phyloP scores from a whole-genome alignment of 257 asterid species.

The Lantana camara region DNA sequence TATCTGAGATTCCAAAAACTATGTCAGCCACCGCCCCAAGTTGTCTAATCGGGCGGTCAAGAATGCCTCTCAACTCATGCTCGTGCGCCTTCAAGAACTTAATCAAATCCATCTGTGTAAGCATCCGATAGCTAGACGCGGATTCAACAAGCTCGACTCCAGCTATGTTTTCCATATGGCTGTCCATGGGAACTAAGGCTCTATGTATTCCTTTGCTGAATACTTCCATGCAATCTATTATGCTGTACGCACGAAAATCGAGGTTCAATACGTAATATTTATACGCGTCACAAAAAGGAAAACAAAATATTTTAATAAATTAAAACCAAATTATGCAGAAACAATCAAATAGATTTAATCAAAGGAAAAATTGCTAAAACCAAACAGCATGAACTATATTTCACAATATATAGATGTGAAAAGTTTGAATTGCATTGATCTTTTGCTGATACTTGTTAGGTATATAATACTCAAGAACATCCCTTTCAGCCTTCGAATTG shows the following conservation, averaged over 20 bases:
- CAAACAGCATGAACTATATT: too few species aligned
- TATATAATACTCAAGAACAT: too few species aligned
- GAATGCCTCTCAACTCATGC: conserved; percentile 47
- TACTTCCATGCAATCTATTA: conserved; percentile 90
- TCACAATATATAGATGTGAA: too few species aligned
- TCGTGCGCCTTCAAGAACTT: conserved; percentile 56
- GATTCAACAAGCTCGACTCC: conserved; percentile 85
- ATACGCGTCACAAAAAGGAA: too few species aligned
- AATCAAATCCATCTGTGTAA: conserved; percentile 81
- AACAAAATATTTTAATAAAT: too few species aligned
- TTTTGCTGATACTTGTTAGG: too few species aligned
- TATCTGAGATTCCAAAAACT: conserved; percentile 57
- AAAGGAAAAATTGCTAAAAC: too few species aligned
- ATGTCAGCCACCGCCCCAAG: conserved; percentile 51
- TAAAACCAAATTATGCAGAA: too few species aligned
- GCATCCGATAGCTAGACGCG: conserved; percentile 79
- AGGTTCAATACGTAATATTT: too few species aligned
- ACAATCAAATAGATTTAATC: too few species aligned
- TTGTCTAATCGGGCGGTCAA: conserved; percentile 39
- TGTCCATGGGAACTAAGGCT: conserved; percentile 75
- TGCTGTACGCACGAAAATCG: conserved; percentile 30
- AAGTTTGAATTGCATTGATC: too few species aligned
- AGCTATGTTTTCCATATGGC: conserved; percentile 59
- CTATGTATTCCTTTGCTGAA: conserved; percentile 90
- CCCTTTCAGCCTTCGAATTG: too few species aligned